Conservation (phyloP, 139 green algal species). For the Micractinium conductrix region DNA sequence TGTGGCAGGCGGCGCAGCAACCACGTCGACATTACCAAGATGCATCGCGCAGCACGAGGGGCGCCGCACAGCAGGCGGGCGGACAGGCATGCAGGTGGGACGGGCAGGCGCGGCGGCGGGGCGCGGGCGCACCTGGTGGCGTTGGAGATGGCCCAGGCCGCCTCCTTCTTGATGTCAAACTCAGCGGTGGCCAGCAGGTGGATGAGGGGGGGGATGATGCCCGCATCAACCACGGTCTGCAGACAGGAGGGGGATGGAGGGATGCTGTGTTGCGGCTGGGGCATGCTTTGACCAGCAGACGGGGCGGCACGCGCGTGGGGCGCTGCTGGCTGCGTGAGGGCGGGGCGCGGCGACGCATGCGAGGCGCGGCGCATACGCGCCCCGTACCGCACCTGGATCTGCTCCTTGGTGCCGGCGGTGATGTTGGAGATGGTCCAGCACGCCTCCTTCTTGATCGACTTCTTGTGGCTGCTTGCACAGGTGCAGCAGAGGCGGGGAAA, state of each 20-base stretch:
- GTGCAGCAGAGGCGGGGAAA: no score
- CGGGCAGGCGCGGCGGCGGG: no score
- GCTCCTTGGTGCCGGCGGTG: conserved; percentile 98
- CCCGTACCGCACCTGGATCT: conserved; percentile 78
- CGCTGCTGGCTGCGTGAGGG: no score
- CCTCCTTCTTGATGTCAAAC: conserved; percentile 99
- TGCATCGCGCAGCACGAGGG: background rate
- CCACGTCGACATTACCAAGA: background rate
- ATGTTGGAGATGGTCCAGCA: conserved; percentile 99
- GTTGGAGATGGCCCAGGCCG: conserved; percentile 99
- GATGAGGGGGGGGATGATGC: conserved; percentile 92
- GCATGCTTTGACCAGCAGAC: background rate
- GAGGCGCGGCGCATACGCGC: no score
- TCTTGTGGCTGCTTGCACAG: conserved; percentile 99
- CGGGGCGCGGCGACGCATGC: no score
- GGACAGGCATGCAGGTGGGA: no score
- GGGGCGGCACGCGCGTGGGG: no score
- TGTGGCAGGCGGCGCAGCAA: no score
- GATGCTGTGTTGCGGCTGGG: background rate
- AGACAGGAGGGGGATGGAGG: no score
- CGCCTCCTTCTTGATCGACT: conserved; percentile 99
- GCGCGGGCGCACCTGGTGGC: conserved; percentile 77
- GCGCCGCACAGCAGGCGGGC: no score
- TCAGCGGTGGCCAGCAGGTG: conserved; percentile 88
- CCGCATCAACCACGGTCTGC: conserved; percentile 90